Evolutionary conservation across 2,329 filamentous ascomycete genomes (phyloP), one percentile per base, ranked within the genome.

Genomic region (Diaporthe amygdali): DNA sequence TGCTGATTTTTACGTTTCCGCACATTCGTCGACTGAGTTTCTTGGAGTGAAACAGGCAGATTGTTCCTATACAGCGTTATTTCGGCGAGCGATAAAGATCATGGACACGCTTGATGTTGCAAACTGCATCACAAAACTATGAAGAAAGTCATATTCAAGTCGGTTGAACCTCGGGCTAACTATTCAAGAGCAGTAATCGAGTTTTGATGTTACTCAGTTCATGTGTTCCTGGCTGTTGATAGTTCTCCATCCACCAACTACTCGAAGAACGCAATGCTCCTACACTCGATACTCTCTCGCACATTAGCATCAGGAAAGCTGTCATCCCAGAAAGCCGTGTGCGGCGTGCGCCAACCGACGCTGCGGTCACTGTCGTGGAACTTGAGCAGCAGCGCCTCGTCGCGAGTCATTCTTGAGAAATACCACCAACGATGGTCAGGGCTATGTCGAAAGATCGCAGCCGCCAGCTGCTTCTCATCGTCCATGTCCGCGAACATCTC

Each of bases 401-500:
- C 56, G 3, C 56, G 41, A 1, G 5, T 8, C 56, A 63, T 63
- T 4, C 56, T 27, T 0, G 56, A 63, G 56, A 63, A 63, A 34
- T 63, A 63, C 56, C 56, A 63, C 56, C 56, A 63, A 5, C 56
- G 39, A 10, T 63, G 56, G 3, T 61, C 63, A 2, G 70, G 70
- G 17, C 37, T 73, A 30, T 73, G 70, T 5, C 54, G 52, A 17
- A 73, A 73, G 22, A 73, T 70, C 6, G 67, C 72, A 22, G 70
- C 70, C 47, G 72, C 72, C 25, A 72, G 39, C 70, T 72, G 72
- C 39, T 20, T 51, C 25, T 70, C 72, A 46, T 73, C 72, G 1
- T 70, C 61, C 66, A 72, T 72, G 4, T 54, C 47, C 51, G 77
- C 79, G 66, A 81, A 80, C 73, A 75, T 74, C 27, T 63, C 41